Conservation (phyloP, 2,329 filamentous ascomycete genomes). For the Dactylonectria macrodidyma region DNA sequence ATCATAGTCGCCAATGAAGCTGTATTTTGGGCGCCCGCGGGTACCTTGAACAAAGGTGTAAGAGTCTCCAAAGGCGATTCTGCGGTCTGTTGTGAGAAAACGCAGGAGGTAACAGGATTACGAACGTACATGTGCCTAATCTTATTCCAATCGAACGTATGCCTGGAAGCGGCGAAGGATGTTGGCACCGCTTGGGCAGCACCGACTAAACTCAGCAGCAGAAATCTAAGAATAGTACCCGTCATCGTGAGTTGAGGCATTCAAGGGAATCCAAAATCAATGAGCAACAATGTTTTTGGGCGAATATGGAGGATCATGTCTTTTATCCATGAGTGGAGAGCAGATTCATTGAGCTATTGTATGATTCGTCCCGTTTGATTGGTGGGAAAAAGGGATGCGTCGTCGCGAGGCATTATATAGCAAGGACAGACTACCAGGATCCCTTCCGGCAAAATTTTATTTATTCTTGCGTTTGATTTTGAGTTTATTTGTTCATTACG, state of each 20-base stretch:
- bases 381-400: neutral
- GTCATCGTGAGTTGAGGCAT: neutral
- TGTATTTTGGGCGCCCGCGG: conserved; percentile 19
- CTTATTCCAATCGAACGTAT: neutral
- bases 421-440: neutral
- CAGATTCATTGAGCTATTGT: neutral
- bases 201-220: neutral
- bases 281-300: neutral
- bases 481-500: too few relatives aligned
- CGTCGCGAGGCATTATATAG: too few relatives aligned
- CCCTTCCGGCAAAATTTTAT: neutral
- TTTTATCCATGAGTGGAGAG: neutral
- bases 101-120: too few relatives aligned
- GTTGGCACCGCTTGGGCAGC: neutral
- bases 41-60: conserved; percentile 28
- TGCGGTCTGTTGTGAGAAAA: neutral
- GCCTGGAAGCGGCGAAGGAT: neutral
- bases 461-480: too few relatives aligned
- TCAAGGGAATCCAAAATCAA: neutral
- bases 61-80: conserved; percentile 28
- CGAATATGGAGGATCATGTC: too few relatives aligned
- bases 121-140: neutral
- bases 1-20: conserved; percentile 29
- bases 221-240: neutral
- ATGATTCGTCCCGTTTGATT: neutral